Evolutionary conservation across 768 basidiomycete species (phyloP).

Genomic region (Hysterangium stoloniferum): DNA sequence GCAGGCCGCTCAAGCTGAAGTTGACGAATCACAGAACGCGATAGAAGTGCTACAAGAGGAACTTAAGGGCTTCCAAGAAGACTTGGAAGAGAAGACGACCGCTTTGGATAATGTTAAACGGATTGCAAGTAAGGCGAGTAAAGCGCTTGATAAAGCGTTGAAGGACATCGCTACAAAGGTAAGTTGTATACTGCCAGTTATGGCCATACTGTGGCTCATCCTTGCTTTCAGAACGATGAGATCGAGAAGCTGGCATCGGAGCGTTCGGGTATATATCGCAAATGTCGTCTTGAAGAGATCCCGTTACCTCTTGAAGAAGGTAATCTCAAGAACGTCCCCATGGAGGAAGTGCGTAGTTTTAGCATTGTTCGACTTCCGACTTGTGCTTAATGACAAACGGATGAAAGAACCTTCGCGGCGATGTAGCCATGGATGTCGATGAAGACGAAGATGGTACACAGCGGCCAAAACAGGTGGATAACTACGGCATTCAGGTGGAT

Average conservation of each 20-base stretch:
- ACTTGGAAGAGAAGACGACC: slow-evolving; percentile 65
- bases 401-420: slow-evolving; percentile 66
- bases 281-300: slow-evolving; percentile 91
- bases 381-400: slow-evolving; percentile 7
- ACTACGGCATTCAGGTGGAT: slow-evolving; percentile 88
- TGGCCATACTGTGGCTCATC: background rate
- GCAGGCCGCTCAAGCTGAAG: slow-evolving; percentile 46
- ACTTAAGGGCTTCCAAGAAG: slow-evolving; percentile 51
- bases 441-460: slow-evolving; percentile 81
- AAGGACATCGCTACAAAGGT: slow-evolving; percentile 87
- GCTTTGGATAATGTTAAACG: slow-evolving; percentile 71
- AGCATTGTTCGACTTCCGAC: background rate
- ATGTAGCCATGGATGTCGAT: slow-evolving; percentile 88
- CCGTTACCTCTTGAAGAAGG: slow-evolving; percentile 71
- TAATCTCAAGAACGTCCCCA: slow-evolving; percentile 76
- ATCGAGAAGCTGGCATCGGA: slow-evolving; percentile 85
- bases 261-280: slow-evolving; percentile 79
- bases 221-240: slow-evolving; percentile 63
- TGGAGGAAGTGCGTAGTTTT: slow-evolving; percentile 87
- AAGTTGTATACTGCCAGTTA: slow-evolving; percentile 19
- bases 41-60: slow-evolving; percentile 54
- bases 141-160: slow-evolving; percentile 74
- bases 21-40: slow-evolving; percentile 46
- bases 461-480: slow-evolving; percentile 57
- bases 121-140: slow-evolving; percentile 58